phyloP scores from a whole-genome alignment of 345 rosid genomes.

The Heritiera littoralis region DNA sequence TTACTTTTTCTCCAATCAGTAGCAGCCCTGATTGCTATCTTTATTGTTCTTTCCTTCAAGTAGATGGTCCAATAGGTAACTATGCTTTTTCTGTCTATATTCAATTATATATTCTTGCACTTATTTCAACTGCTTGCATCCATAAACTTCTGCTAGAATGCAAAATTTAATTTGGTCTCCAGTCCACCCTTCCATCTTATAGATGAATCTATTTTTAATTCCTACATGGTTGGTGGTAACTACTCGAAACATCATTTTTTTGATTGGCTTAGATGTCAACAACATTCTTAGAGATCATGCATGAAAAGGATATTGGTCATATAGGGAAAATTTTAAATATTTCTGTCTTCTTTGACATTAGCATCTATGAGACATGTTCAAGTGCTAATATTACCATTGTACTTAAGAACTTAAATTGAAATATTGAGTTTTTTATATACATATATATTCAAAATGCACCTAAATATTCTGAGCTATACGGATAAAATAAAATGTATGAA shows the following conservation, averaged over 20 bases:
- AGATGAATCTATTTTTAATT: neutral
- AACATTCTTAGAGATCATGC: neutral
- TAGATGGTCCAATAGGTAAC: neutral
- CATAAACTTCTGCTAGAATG: neutral
- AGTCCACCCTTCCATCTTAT: neutral
- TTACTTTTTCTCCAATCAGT: neutral
- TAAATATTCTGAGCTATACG: too few relatives aligned
- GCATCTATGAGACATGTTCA: neutral
- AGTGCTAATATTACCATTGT: neutral
- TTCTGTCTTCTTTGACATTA: neutral
- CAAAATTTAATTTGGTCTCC: neutral
- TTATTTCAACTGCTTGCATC: neutral
- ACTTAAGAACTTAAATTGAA: neutral
- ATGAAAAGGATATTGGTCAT: neutral
- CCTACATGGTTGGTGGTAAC: neutral
- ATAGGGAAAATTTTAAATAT: neutral
- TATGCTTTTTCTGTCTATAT: neutral
- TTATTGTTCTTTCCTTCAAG: neutral
- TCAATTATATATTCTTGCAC: neutral
- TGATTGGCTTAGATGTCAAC: neutral
- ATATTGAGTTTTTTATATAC: too few relatives aligned
- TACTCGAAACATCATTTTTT: neutral
- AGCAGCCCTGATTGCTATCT: neutral
- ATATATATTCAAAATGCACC: too few relatives aligned
- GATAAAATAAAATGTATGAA: too few relatives aligned